Evolutionary conservation across 768 basidiomycete genomes (phyloP), one percentile per base, ranked within the genome.

Genomic region (Russula sp.): DNA sequence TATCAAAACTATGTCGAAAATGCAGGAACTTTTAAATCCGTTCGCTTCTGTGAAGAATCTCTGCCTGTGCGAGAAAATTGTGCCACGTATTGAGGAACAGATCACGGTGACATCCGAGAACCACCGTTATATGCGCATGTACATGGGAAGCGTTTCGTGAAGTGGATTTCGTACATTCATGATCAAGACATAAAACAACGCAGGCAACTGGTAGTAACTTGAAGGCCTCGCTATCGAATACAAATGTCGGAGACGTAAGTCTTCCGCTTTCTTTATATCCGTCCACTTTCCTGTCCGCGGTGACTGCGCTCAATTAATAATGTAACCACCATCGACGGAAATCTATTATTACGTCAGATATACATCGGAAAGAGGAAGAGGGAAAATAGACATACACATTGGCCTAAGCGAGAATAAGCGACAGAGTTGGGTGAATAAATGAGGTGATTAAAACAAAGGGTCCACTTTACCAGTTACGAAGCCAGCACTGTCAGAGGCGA

Each of bases 401-500:
- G 63, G 22, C 63, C 63, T 64, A 55, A 34, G 26, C 26, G 7
- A 16, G n/a, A 2, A 22, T 11, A 18, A n/a, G 30, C 22, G 36
- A n/a, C 11, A 20, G 9, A 36, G 13, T 20, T 3, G 1, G 18
- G n/a, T 64, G 30, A 57, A 55, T 59, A 40, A 46, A 2, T 20
- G 36, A 16, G 26, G 24, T 13, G 9, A 8, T 14, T 7, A 34
- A 34, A 6, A 55, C 26, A 38, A 20, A 20, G 5, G 34, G 34
- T 36, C n/a, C 3, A 38, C 42, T 40, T 36, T 55, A 67, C 66
- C 70, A 18, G 70, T 71, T 5, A 71, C 26, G 30, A 69, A 71
- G 10, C 60, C 34, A 28, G 68, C 48, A n/a, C 59, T 52, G 10
- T 66, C 62, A 24, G 66, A 65, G 5, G 49, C 68, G 26, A 71